Evolutionary conservation across 73 alveolate species (phyloP), one percentile per base, ranked within the genome.

Genomic region (Blepharisma stoltei): DNA sequence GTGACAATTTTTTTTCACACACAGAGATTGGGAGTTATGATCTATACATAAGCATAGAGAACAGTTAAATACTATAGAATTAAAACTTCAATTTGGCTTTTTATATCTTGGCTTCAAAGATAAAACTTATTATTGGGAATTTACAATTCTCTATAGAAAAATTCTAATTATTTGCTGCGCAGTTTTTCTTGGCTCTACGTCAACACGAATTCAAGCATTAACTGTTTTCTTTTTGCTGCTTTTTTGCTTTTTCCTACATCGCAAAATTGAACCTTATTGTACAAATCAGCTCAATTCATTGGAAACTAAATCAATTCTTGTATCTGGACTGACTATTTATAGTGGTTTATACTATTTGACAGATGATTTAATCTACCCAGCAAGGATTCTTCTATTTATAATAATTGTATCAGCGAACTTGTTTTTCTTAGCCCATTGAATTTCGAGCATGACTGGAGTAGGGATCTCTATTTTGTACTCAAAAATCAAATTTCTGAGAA

Each of bases 111-210:
- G 91, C 0, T 84, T 78, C 52, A 53, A 71, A 48, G 48, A 47
- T 27, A 47, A 45, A 14, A 65, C 25, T 9, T 84, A 70, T 69
- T 79, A 70, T 50, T 84, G 88, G 85, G 91, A 84, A 48, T 50
- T 69, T 6, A 21, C 78, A 6, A 84, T 84, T 20, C 70, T 84
- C 77, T 84, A 70, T 68, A 78, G 91, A 52, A 84, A 84, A 44
- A 53, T 84, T 32, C 52, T 82, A 0, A 18, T 84, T 20, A 77
- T 84, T 20, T 44, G 79, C 38, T 68, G 78, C 18, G 45, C 71
- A 0, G 82, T 60, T 0, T 77, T 84, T 80, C 45, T 27, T 14
- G 32, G 23, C 0, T n/a, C 71, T 6, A 9, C 70, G 41, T 44
- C 48, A 9, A 55, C 70, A 6, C 46, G 38, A 25, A 52, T 55